Evolutionary conservation across 306 rosid genomes (phyloP), one percentile per base, ranked within the genome.

Genomic region (Cicer cuneatum): DNA sequence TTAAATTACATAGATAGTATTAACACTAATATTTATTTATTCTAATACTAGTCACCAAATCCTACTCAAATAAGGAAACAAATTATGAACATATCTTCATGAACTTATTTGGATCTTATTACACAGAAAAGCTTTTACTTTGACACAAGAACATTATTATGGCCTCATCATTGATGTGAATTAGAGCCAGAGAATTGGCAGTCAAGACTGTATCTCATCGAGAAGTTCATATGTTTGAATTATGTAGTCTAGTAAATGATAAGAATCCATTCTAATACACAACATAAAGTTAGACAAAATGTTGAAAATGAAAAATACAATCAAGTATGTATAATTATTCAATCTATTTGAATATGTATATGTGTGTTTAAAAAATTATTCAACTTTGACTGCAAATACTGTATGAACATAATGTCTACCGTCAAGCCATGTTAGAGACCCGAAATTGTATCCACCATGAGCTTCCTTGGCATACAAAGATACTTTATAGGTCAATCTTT

Each of bases 381-480:
- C 77, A 73, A 90, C 90, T 75, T 88, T 87, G 78, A 91, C 93
- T 33, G 89, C 81, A 71, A 88, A 94, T 2, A 86, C 85, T 12
- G 92, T 84, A 14, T 82, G 88, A 42, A 94, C 97, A 7, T 87
- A 82, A 68, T 91, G 92, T 40, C 78, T 66, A 72, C 85, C 94
- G 73, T 90, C 92, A 76, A 81, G 71, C 98, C 95, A 94, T 29
- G 86, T 85, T 79, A 94, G 71, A 41, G 97, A 77, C 52, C 98
- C 98, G 74, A 86, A 91, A 72, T 84, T 90, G 88, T 94, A 94
- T 75, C 98, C 98, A 16, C 48, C 70, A 19, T 6, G 42, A 24
- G 97, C 91, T 12, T 85, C 79, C 89, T 85, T 88, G 33, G 86
- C 89, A 58, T 69, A 69, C 64, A 94, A 91, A 29, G 91, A 86